These are phyloP conservation scores for Xylariaceae sp. DNA, from an alignment of 2,329 filamentous ascomycete species.

Conservation along the genomic window DNA sequence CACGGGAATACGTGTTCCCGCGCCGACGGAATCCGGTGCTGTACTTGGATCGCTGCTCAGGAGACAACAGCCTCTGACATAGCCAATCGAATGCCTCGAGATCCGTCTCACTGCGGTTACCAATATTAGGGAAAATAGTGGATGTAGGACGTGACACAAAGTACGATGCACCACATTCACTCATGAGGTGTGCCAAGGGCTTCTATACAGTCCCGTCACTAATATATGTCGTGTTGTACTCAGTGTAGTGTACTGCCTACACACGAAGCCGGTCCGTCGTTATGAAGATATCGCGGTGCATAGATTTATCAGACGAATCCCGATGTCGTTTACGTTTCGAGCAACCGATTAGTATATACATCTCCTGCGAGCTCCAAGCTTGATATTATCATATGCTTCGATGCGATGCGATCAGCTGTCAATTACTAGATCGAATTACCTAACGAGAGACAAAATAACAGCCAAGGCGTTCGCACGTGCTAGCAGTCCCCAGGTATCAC, in stretches of 20 bases:
- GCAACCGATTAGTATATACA: no score
- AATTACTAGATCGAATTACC: background rate
- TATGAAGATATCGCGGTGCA: no score
- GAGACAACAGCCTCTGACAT: background rate
- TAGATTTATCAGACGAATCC: no score
- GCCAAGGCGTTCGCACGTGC: background rate
- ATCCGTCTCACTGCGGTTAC: conserved; percentile 23
- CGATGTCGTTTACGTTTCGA: no score
- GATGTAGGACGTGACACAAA: conserved; percentile 30
- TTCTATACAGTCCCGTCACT: no score
- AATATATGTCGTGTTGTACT: no score
- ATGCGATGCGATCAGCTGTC: background rate
- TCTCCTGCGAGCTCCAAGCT: no score
- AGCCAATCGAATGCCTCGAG: conserved; percentile 13
- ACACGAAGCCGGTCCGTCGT: no score
- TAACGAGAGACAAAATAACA: background rate
- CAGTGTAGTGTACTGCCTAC: no score
- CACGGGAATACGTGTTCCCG: background rate
- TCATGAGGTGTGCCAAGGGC: conserved; percentile 2
- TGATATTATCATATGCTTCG: no score
- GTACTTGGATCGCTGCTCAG: conserved; percentile 4
- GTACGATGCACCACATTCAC: conserved; percentile 8
- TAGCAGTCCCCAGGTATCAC: background rate
- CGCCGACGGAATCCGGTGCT: conserved; percentile 7
- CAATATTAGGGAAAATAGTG: conserved; percentile 15